phyloP scores from a whole-genome alignment of 2,329 filamentous ascomycete species.

The Botryotinia narcissicola region DNA sequence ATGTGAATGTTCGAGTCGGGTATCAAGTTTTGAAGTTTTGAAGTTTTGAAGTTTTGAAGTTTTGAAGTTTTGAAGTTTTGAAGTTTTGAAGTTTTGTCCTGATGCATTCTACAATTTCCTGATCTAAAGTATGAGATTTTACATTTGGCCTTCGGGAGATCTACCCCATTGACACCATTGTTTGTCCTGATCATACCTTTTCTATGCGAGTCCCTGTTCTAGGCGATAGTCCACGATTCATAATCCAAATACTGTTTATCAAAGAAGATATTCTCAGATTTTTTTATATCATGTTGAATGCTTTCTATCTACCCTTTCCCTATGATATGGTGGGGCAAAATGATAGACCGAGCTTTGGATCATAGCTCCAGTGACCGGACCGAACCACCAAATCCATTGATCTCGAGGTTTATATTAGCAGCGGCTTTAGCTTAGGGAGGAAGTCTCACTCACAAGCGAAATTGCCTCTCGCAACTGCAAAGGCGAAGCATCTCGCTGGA shows the following conservation, averaged over 20 bases:
- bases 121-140: background rate
- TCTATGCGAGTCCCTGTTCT: background rate
- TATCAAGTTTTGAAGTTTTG: background rate
- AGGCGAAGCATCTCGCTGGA: slow-evolving; percentile 45
- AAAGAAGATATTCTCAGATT: background rate
- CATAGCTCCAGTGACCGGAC: slow-evolving; percentile 37
- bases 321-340: slow-evolving; percentile 37
- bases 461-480: slow-evolving; percentile 41
- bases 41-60: too few species aligned
- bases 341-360: slow-evolving; percentile 36
- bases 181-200: background rate
- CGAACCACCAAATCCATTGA: slow-evolving; percentile 44
- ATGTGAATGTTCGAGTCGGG: background rate
- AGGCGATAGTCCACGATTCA: too few species aligned
- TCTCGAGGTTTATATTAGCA: slow-evolving; percentile 24
- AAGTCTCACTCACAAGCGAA: slow-evolving; percentile 20
- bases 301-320: background rate
- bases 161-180: background rate
- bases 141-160: background rate
- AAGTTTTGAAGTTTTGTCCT: background rate
- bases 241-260: background rate
- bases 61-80: background rate
- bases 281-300: background rate
- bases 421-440: background rate
- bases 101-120: background rate